A percentile compares a stretch with the other conserved stretches of the same genome.
Evolutionary conservation across 352 stramenopile genomes (phyloP).

Genomic region (Saprolegnia diclina): DNA sequence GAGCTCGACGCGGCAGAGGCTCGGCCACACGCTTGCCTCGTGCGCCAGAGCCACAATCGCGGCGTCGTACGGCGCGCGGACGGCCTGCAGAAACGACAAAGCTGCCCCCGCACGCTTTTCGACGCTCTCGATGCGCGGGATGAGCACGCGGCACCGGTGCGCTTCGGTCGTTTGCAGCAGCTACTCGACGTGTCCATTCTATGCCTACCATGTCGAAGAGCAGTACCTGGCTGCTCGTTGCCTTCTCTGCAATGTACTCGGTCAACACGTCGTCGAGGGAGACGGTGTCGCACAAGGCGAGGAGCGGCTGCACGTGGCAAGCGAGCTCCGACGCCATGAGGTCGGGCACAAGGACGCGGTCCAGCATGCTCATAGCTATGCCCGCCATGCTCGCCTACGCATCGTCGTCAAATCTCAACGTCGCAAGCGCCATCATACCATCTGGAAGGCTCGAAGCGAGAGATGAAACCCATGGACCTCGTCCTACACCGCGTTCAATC

Average conservation of each 20-base stretch:
- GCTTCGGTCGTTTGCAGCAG: conserved; percentile 9
- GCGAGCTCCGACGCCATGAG: not conserved
- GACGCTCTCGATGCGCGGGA: conserved; percentile 5
- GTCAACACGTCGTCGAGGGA: conserved; percentile 13
- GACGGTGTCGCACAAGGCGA: not conserved
- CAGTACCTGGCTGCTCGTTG: conserved; percentile 12
- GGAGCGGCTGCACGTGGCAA: conserved; percentile 17
- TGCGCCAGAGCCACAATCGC: conserved; percentile 11
- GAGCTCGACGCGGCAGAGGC: conserved; percentile 17
- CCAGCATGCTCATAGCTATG: conserved; percentile 23
- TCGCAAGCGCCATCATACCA: not conserved
- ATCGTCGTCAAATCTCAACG: not conserved
- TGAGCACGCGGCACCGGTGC: conserved; percentile 13
- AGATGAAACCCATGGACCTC: conserved; percentile 21
- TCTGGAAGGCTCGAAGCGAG: conserved; percentile 19
- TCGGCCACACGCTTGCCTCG: not conserved
- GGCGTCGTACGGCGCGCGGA: conserved; percentile 8
- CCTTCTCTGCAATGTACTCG: conserved; percentile 23
- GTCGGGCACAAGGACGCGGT: conserved; percentile 13
- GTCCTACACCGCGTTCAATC: not conserved
- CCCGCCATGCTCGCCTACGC: conserved; percentile 14
- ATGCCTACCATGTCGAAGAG: not conserved
- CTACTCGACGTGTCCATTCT: not conserved
- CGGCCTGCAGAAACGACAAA: conserved; percentile 11
- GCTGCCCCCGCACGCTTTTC: conserved; percentile 20